Base-by-base conservation (phyloP, 1,139 yeast species). In the Pichia sp. region DNA sequence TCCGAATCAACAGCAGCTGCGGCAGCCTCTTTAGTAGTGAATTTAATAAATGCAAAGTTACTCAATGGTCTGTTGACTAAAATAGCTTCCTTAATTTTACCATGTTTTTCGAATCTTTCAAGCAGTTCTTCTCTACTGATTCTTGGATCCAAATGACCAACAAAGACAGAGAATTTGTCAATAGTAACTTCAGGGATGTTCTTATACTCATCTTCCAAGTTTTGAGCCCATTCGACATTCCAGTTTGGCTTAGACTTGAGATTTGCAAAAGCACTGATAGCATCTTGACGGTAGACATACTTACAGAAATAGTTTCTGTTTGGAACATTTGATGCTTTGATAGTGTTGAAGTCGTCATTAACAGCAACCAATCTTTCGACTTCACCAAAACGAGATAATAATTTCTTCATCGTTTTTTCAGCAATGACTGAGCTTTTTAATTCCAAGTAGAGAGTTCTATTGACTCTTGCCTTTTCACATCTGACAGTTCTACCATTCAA, bases 401-500 rank as follows among this genome's bases (percentile, higher is more conserved):
- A 57, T 2, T 62, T 62, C 44, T 62, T 66, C 36, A 85, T 68
- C 6, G 69, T 61, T 12, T 54, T 53, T 35, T 67, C 68, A 11
- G 59, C 46, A 15, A 67, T 49, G 1, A 56, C 52, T 33, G 59
- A 51, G 14, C 67, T 66, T 17, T 62, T 53, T 12, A 66, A 55
- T 17, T 74, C 68, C 39, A 84, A 62, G 60, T 81, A 85, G 45
- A 91, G 70, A 14, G 97, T 90, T 55, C 97, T 74, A 66, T 91
- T 91, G 39, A 90, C 96, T 59, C 86, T 83, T 1, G 98, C 98
- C 15, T 83, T 84, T 65, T 91, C 97, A 67, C 96, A 88, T 50
- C 97, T 76, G 47, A 91, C 79, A 10, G 79, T 73, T 60, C 96
- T 75, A 12, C 90, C 95, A 61, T 86, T 81, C 45, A 91, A 68